These are phyloP conservation scores for Xylariaceae sp. DNA, from an alignment of 2,329 filamentous ascomycete genomes.

Conservation along the genomic window DNA sequence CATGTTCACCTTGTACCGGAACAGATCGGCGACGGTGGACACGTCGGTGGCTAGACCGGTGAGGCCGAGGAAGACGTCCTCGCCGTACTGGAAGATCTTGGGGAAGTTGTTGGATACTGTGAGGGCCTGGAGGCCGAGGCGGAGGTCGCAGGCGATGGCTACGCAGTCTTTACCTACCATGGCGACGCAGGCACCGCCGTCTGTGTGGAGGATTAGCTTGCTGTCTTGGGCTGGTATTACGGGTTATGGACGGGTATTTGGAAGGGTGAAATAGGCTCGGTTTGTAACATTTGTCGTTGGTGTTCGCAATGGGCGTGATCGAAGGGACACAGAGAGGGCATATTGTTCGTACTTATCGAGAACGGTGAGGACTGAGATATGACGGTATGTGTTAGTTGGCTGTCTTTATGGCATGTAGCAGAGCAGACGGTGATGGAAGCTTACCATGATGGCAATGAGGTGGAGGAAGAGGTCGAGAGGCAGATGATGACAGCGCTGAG, in stretches of 20 bases:
- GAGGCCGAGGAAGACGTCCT: conserved; percentile 90
- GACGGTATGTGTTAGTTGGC: conserved; percentile 27
- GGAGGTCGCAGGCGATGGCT: conserved; percentile 97
- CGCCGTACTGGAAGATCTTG: conserved; percentile 97
- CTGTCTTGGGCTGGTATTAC: no score
- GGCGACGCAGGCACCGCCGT: conserved; percentile 91
- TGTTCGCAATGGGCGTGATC: no score
- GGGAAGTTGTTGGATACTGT: conserved; percentile 99
- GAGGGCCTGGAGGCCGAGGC: conserved; percentile 90
- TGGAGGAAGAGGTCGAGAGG: not conserved
- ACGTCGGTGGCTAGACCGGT: conserved; percentile 97
- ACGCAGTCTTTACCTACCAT: conserved; percentile 99
- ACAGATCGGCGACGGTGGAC: conserved; percentile 88
- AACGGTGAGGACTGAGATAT: conserved; percentile 84
- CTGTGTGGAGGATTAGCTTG: no score
- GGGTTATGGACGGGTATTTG: no score
- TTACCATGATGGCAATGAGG: conserved; percentile 31
- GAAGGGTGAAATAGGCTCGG: no score
- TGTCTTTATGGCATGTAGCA: conserved; percentile 21
- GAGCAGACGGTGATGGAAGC: conserved; percentile 11
- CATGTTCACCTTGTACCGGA: conserved; percentile 99
- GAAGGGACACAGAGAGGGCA: no score
- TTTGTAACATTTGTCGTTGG: no score
- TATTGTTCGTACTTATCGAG: conserved; percentile 80
- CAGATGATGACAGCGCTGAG: not conserved